phyloP scores from a whole-genome alignment of 495 filamentous ascomycete species.

The Letharia columbiana region DNA sequence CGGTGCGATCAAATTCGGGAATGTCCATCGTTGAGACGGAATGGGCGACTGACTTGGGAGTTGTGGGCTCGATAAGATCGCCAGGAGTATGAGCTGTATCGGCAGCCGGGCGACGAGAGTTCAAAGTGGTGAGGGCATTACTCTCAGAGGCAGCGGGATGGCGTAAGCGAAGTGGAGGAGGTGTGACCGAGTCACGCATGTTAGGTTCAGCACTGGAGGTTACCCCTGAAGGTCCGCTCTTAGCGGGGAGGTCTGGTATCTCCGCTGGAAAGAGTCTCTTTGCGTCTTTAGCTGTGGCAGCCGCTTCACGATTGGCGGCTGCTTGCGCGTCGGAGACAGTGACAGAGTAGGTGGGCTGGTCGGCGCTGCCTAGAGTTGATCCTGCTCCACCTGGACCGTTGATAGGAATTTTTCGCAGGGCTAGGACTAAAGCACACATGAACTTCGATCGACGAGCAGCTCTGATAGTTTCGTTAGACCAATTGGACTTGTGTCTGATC shows the following conservation, averaged over 20 bases:
- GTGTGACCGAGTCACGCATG: constrained; percentile 24
- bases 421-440: constrained; percentile 86
- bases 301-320: constrained; percentile 48
- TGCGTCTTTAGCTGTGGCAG: constrained; percentile 51
- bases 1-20: constrained; percentile 23
- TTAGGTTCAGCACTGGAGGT: constrained; percentile 35
- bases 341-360: constrained; percentile 69
- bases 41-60: constrained; percentile 17
- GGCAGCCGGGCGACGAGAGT: constrained; percentile 35
- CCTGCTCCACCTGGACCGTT: constrained; percentile 68
- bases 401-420: constrained; percentile 80
- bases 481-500: constrained; percentile 91
- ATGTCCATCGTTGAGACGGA: constrained; percentile 10
- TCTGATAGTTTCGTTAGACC: constrained; percentile 83
- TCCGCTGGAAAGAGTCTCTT: constrained; percentile 50
- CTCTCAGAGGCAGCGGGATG: constrained; percentile 34
- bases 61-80: constrained; percentile 16
- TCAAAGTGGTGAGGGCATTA: constrained; percentile 37
- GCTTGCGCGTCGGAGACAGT: constrained; percentile 57
- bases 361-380: constrained; percentile 55
- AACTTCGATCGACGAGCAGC: constrained; percentile 84
- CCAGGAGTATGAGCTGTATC: constrained; percentile 32
- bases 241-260: constrained; percentile 26
- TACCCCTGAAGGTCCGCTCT: constrained; percentile 22
- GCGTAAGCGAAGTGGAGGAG: constrained; percentile 31